A percentile compares a stretch with the other conserved stretches of the same genome.
Conservation (phyloP, 768 basidiomycete genomes). For the Boletus tomentosulus region DNA sequence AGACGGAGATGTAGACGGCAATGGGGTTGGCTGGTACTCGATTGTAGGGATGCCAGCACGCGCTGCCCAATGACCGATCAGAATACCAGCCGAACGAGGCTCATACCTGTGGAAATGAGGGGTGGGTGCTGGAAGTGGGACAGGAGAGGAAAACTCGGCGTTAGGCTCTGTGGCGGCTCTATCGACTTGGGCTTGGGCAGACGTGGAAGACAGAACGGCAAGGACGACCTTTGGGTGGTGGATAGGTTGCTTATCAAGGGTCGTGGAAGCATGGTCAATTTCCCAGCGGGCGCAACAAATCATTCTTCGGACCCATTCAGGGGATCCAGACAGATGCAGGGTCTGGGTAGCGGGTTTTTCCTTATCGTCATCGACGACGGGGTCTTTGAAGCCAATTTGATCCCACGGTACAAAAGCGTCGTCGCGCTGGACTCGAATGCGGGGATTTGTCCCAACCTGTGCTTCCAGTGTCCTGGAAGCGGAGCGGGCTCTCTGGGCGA, state of each 20-base stretch:
- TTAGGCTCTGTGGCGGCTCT: constrained; percentile 12
- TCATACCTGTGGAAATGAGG: constrained; percentile 56
- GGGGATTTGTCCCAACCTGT: constrained; percentile 77
- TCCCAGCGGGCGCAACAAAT: constrained; percentile 84
- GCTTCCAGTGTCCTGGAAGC: constrained; percentile 88
- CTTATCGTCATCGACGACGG: constrained; percentile 20
- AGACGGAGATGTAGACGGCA: constrained; percentile 10
- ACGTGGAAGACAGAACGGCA: constrained; percentile 46
- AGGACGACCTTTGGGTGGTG: constrained; percentile 52
- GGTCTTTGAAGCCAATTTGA: constrained; percentile 51
- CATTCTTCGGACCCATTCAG: constrained; percentile 82
- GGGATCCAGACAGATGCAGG: constrained; percentile 40
- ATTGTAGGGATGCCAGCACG: constrained; percentile 56
- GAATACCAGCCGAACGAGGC: constrained; percentile 56
- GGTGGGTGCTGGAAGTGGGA: constrained; percentile 62
- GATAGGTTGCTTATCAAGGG: constrained; percentile 18
- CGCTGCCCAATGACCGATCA: constrained; percentile 65
- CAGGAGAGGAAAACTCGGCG: constrained; percentile 42
- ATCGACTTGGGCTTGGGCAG: constrained; percentile 26
- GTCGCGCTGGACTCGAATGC: constrained; percentile 78
- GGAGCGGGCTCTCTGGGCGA: constrained; percentile 79
- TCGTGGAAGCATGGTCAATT: constrained; percentile 45
- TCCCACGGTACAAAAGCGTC: constrained; percentile 85
- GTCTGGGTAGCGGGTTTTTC: constrained; percentile 22
- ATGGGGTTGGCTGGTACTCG: constrained; percentile 41